Percentiles rank a stretch among this genome's conserved stretches.
These are phyloP conservation scores for Cymbidium sinense DNA, from an alignment of 106 monocot genomes.

Conservation along the genomic window DNA sequence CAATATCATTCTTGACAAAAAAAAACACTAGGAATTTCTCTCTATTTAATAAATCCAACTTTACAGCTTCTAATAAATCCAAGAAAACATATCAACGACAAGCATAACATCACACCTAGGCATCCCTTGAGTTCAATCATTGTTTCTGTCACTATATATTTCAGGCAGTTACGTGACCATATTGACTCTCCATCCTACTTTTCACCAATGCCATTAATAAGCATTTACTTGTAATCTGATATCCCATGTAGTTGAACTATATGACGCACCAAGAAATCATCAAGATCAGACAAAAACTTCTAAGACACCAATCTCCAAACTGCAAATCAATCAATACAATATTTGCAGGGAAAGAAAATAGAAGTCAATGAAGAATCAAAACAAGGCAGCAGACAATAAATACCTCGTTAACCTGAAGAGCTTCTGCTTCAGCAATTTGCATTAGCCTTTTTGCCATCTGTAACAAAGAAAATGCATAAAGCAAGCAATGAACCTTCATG, in stretches of 20 bases:
- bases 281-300: background rate
- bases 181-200: background rate
- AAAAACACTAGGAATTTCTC: background rate
- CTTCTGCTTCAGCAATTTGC: slow-evolving; percentile 76
- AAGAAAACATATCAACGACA: too few species aligned
- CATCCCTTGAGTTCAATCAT: too few species aligned
- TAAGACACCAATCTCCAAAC: background rate
- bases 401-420: slow-evolving; percentile 90
- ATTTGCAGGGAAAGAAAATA: background rate
- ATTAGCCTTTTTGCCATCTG: slow-evolving; percentile 92
- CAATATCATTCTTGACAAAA: background rate
- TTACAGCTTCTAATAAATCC: too few species aligned
- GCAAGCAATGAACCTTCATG: background rate
- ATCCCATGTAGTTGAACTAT: background rate
- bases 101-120: too few species aligned
- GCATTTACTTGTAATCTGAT: background rate
- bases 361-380: background rate
- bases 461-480: background rate
- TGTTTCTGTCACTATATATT: too few species aligned
- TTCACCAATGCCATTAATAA: background rate
- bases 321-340: background rate
- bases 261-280: background rate
- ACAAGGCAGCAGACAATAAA: slow-evolving; percentile 11
- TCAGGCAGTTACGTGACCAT: background rate
- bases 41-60: too few species aligned